Evolutionary conservation across 78 protist species (phyloP).

Genomic region (Salpingoeca rosetta): DNA sequence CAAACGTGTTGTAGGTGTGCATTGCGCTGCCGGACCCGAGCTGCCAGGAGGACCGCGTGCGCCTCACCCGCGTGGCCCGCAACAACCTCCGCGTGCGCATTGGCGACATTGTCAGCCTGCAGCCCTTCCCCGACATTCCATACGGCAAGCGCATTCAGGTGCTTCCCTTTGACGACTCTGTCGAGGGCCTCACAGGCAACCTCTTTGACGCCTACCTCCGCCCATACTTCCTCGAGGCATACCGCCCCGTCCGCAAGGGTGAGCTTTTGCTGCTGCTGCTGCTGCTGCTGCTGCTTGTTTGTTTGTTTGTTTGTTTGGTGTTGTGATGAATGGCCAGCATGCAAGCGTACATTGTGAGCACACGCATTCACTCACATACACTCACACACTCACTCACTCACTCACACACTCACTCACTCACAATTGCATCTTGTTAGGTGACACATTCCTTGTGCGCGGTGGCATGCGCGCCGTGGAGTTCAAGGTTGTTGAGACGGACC

Average conservation of each 20-base stretch:
- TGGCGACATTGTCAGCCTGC: conserved; percentile 92
- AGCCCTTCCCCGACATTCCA: conserved; percentile 78
- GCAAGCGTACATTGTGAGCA: neutral
- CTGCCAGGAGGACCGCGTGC: conserved; percentile 76
- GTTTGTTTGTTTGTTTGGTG: neutral
- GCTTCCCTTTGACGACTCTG: conserved; percentile 98
- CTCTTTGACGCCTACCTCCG: conserved; percentile 93
- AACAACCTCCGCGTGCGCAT: conserved; percentile 59
- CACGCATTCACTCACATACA: neutral
- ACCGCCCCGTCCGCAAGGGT: conserved; percentile 98
- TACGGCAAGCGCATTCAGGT: conserved; percentile 91
- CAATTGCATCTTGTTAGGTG: conserved; percentile 22
- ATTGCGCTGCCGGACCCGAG: conserved; percentile 86
- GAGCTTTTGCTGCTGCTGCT: no score
- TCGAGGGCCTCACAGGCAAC: conserved; percentile 97
- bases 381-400: no score
- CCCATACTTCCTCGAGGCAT: conserved; percentile 98
- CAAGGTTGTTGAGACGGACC: conserved; percentile 97
- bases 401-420: neutral
- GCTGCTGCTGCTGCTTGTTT: neutral
- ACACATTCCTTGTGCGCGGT: conserved; percentile 84
- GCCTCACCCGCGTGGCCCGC: conserved; percentile 84
- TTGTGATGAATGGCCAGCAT: neutral
- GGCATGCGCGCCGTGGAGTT: conserved; percentile 99
- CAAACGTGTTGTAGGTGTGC: conserved; percentile 35